A percentile compares a stretch with the other conserved stretches of the same genome.
phyloP scores from a whole-genome alignment of 2,329 filamentous ascomycete genomes.

The Colletotrichum abscissum region DNA sequence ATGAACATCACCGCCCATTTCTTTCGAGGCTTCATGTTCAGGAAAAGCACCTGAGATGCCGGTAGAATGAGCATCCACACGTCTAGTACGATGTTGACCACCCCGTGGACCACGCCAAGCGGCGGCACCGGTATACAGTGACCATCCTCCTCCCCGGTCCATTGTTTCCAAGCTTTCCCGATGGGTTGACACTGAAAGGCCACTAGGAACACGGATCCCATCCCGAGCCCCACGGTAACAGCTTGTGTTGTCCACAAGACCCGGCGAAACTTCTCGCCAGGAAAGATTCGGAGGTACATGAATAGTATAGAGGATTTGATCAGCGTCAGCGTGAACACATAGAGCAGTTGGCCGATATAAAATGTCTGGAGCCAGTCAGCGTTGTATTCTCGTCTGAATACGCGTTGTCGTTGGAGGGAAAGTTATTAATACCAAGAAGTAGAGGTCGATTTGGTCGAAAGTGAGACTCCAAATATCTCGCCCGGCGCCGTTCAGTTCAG shows the following conservation, averaged over 20 bases:
- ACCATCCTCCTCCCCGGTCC: not conserved
- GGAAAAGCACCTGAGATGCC: not conserved
- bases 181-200: slow-evolving; percentile 4
- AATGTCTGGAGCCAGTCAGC: not conserved
- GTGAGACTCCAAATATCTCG: not conserved
- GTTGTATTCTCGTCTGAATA: not conserved
- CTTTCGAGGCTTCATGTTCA: not conserved
- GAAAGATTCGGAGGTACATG: not conserved
- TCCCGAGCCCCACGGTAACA: not conserved
- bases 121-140: not conserved
- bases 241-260: not conserved
- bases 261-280: not conserved
- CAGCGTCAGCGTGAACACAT: not conserved
- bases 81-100: not conserved
- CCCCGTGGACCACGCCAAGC: not conserved
- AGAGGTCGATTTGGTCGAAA: not conserved
- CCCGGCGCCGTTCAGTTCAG: not conserved
- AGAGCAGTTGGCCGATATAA: not conserved
- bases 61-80: slow-evolving; percentile 19
- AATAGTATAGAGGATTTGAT: not conserved
- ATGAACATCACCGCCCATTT: slow-evolving; percentile 14
- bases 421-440: not conserved
- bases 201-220: not conserved
- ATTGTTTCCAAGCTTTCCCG: not conserved
- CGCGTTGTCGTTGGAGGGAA: not conserved